Evolutionary conservation across 2,329 filamentous ascomycete species (phyloP).

Genomic region (Colletotrichum aenigma): DNA sequence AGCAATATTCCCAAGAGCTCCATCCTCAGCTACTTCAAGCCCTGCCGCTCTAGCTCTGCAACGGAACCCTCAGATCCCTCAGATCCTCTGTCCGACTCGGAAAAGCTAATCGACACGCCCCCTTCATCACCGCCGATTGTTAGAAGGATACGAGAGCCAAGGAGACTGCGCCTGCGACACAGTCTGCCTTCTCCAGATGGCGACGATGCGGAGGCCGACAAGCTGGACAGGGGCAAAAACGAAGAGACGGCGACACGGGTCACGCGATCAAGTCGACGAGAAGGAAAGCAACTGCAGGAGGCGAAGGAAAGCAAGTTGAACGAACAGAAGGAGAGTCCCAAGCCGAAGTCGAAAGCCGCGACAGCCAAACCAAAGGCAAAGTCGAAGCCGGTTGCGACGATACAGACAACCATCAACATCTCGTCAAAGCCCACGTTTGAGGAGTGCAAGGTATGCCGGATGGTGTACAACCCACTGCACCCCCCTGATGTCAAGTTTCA

Average conservation of each 20-base stretch:
- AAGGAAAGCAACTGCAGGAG: not conserved
- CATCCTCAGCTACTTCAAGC: conserved; percentile 47
- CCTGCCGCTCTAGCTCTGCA: conserved; percentile 20
- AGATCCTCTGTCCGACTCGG: conserved; percentile 6
- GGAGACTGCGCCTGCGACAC: conserved; percentile 18
- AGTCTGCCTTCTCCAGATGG: not conserved
- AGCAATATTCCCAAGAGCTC: conserved; percentile 33
- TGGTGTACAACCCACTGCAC: conserved; percentile 47
- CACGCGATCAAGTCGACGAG: not conserved
- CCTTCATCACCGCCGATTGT: conserved; percentile 24
- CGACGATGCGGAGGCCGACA: not conserved
- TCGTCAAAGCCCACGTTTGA: conserved; percentile 45
- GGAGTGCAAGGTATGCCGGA: conserved; percentile 47
- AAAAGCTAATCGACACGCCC: conserved; percentile 23
- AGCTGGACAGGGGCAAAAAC: not conserved
- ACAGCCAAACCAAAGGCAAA: not conserved
- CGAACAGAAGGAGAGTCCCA: not conserved
- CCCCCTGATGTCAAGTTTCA: conserved; percentile 49
- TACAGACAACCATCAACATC: conserved; percentile 50
- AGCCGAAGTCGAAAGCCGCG: not conserved
- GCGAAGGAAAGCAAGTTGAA: not conserved
- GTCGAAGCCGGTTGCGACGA: conserved; percentile 23
- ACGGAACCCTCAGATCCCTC: conserved; percentile 10
- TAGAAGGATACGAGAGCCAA: conserved; percentile 15
- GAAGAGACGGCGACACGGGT: not conserved